These are phyloP conservation scores for Cryphonectria japonica DNA, from an alignment of 2,329 filamentous ascomycete species.

Conservation along the genomic window DNA sequence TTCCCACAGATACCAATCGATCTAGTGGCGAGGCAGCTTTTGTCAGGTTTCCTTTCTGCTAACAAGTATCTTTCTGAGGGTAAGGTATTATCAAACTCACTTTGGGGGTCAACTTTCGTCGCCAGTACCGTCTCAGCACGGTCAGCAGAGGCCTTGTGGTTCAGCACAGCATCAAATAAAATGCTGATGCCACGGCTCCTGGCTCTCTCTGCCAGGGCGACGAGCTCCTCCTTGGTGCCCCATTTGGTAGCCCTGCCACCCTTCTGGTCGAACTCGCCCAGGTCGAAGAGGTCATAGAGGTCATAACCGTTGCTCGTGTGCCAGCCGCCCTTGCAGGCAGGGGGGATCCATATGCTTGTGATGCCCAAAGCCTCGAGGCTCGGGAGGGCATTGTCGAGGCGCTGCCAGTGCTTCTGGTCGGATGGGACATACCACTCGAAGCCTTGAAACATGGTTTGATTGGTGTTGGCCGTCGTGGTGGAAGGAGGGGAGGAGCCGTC, in stretches of 20 bases:
- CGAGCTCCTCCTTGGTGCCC: slow-evolving; percentile 66
- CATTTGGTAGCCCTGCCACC: slow-evolving; percentile 67
- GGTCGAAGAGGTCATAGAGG: slow-evolving; percentile 68
- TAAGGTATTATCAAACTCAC: slow-evolving; percentile 34
- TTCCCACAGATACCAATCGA: slow-evolving; percentile 56
- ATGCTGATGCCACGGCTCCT: slow-evolving; percentile 58
- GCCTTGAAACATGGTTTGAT: slow-evolving; percentile 64
- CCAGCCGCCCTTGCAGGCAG: slow-evolving; percentile 69
- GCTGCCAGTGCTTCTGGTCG: slow-evolving; percentile 63
- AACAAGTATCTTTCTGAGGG: too few relatives aligned
- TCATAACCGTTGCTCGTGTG: slow-evolving; percentile 69
- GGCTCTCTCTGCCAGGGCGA: slow-evolving; percentile 54
- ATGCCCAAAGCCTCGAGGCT: slow-evolving; percentile 63
- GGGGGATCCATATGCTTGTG: slow-evolving; percentile 69
- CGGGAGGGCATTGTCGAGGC: slow-evolving; percentile 56
- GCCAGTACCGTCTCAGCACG: slow-evolving; percentile 61
- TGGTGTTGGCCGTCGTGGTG: slow-evolving; percentile 33
- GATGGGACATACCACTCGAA: slow-evolving; percentile 75
- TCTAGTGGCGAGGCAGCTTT: slow-evolving; percentile 41
- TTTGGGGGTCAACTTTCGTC: slow-evolving; percentile 60
- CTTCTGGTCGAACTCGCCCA: slow-evolving; percentile 76
- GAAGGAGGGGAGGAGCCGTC: background rate
- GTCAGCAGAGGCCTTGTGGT: slow-evolving; percentile 73
- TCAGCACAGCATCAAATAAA: slow-evolving; percentile 73
- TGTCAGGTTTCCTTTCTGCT: background rate